Percentiles rank a stretch among this genome's conserved stretches.
Conservation (phyloP, 495 filamentous ascomycete genomes). For the Aspergillus avenaceus region DNA sequence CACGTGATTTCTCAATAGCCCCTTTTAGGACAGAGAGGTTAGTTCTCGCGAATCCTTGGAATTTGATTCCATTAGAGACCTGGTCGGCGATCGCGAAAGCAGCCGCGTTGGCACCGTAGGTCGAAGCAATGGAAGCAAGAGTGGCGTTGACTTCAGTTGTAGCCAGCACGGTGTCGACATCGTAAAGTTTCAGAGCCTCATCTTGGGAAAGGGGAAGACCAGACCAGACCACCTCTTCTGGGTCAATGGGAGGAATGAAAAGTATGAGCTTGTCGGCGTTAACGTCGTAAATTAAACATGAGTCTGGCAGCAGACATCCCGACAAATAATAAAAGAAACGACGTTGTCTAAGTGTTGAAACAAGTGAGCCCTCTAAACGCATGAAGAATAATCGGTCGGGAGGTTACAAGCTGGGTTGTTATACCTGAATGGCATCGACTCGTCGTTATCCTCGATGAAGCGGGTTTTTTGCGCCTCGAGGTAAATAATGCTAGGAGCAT, state of each 20-base stretch:
- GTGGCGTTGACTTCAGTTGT: conserved; percentile 66
- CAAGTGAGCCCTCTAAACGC: conserved; percentile 1
- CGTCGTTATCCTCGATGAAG: conserved; percentile 79
- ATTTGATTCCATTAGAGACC: conserved; percentile 59
- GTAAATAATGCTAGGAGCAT: conserved; percentile 55
- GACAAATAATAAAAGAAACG: conserved; percentile 94
- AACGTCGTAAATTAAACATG: conserved; percentile 78
- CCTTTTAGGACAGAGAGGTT: conserved; percentile 61
- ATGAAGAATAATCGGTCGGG: background rate
- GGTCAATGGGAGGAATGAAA: conserved; percentile 86
- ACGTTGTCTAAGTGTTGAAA: conserved; percentile 58
- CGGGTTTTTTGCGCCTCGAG: conserved; percentile 79
- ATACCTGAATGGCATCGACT: conserved; percentile 73
- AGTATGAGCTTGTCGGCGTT: conserved; percentile 68
- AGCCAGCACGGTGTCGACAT: conserved; percentile 73
- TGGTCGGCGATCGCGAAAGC: conserved; percentile 71
- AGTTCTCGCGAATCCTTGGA: conserved; percentile 58
- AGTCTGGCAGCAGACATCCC: conserved; percentile 79
- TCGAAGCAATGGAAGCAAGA: conserved; percentile 45
- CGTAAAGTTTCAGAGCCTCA: conserved; percentile 73
- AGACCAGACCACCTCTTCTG: conserved; percentile 92
- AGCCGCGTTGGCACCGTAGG: conserved; percentile 42
- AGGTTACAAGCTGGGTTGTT: background rate
- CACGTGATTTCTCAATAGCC: conserved; percentile 73
- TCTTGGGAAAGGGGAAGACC: conserved; percentile 74